Conservation (phyloP, 257 asterid species). For the Striga asiatica region DNA sequence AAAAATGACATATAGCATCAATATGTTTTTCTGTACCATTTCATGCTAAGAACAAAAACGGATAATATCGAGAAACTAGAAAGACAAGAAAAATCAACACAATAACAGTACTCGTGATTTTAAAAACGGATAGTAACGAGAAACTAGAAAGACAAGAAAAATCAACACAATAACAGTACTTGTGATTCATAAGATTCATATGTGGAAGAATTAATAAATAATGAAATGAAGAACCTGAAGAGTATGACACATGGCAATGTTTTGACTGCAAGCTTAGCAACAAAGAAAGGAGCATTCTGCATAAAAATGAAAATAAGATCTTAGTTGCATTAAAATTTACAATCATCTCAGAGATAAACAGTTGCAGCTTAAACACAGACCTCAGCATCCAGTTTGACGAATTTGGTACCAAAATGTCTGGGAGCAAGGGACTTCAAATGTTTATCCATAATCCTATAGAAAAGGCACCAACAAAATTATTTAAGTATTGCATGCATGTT, state of each 20-base stretch:
- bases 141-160: no score
- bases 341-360: not conserved
- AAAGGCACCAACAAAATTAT: constrained; percentile 7
- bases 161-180: no score
- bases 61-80: no score
- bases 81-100: no score
- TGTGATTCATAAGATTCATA: no score
- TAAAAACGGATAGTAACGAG: no score
- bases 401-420: constrained; percentile 60
- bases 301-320: constrained; percentile 1
- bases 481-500: not conserved
- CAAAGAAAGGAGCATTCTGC: constrained; percentile 97
- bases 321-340: not conserved
- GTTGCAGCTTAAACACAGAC: constrained; percentile 37
- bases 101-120: no score
- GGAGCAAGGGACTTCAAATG: constrained; percentile 82
- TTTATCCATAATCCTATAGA: constrained; percentile 86
- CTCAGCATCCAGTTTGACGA: constrained; percentile 89
- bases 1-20: no score
- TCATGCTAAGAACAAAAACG: no score
- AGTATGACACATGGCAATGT: constrained; percentile 82
- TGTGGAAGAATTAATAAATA: not conserved
- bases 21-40: no score
- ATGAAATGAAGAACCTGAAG: constrained; percentile 49
- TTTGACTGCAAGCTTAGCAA: constrained; percentile 76